Conservation (phyloP, 2,329 filamentous ascomycete species). For the Alternaria ethzedia region DNA sequence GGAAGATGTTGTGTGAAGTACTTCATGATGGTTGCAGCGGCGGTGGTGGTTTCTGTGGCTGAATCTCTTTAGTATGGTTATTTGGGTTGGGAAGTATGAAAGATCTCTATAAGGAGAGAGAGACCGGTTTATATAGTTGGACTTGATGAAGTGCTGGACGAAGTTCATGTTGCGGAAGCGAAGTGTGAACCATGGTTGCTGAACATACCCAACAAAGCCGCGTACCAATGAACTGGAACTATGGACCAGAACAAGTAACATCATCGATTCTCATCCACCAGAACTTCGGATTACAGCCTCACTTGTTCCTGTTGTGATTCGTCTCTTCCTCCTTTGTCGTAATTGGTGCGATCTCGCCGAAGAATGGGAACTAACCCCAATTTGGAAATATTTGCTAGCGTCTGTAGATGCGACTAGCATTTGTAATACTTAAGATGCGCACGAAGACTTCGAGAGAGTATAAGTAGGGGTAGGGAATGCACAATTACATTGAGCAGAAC, state of each 20-base stretch:
- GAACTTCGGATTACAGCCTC: not conserved
- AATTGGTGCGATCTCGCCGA: not conserved
- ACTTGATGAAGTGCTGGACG: no score
- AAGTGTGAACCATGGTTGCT: not conserved
- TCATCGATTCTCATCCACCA: not conserved
- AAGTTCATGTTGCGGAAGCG: not conserved
- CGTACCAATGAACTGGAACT: not conserved
- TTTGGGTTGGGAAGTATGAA: not conserved
- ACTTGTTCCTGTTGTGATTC: not conserved
- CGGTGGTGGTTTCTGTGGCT: not conserved
- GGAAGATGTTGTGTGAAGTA: not conserved
- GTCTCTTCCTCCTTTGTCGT: not conserved
- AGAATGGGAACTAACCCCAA: not conserved
- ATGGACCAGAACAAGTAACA: not conserved
- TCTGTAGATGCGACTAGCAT: not conserved
- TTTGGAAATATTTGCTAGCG: constrained; percentile 13
- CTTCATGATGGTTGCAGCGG: not conserved
- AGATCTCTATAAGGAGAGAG: no score
- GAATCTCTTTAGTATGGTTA: not conserved
- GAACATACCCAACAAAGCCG: not conserved
- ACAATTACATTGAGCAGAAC: not conserved
- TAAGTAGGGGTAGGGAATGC: not conserved
- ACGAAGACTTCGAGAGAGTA: not conserved
- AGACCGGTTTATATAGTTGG: not conserved
- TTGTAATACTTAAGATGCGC: not conserved